phyloP scores from a whole-genome alignment of 331 rosid genomes.

The Spiraea crenata region DNA sequence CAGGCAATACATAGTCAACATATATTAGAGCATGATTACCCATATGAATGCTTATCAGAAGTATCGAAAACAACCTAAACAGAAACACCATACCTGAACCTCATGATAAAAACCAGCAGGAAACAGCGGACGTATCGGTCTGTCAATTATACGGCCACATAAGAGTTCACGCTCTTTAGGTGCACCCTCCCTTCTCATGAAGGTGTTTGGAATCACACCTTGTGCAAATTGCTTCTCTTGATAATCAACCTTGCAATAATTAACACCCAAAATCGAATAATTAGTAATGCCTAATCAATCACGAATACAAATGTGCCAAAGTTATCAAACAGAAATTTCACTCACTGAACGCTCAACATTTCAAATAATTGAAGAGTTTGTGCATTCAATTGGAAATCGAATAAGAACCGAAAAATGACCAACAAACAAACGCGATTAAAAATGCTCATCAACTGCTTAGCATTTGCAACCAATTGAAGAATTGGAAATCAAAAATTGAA shows the following conservation, averaged over 20 bases:
- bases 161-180: conserved; percentile 93
- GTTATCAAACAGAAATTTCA: too few relatives aligned
- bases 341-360: too few relatives aligned
- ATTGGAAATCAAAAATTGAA: not conserved
- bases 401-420: conserved; percentile 8
- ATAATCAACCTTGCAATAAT: conserved; percentile 72
- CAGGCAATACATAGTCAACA: not conserved
- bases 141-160: conserved; percentile 84
- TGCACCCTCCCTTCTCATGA: conserved; percentile 90
- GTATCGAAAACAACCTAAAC: conserved; percentile 3
- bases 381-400: not conserved
- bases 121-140: conserved; percentile 91
- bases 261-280: not conserved
- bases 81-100: conserved; percentile 65
- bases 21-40: not conserved
- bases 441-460: not conserved
- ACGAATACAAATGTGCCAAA: too few relatives aligned
- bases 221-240: conserved; percentile 92
- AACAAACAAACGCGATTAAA: not conserved
- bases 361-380: too few relatives aligned
- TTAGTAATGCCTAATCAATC: too few relatives aligned
- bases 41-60: conserved; percentile 9
- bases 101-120: conserved; percentile 90
- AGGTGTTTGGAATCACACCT: conserved; percentile 78
- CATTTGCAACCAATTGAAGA: not conserved